phyloP scores from a whole-genome alignment of 2,329 filamentous ascomycete genomes.

The Colletotrichum sp. region DNA sequence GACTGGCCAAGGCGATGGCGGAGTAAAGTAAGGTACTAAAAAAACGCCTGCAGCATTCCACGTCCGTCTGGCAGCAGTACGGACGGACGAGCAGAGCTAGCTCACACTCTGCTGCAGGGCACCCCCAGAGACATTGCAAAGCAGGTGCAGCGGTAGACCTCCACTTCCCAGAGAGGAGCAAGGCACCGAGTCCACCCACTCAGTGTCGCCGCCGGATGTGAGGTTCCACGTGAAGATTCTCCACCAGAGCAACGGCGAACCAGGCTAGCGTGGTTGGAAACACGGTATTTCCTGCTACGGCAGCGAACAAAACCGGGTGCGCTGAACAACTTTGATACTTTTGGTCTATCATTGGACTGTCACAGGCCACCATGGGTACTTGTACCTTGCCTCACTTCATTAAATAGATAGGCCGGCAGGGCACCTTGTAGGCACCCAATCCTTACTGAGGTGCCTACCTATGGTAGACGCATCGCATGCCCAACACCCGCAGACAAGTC shows the following conservation, averaged over 20 bases:
- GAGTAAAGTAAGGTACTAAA: not conserved
- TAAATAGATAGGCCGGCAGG: not conserved
- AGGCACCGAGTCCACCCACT: not conserved
- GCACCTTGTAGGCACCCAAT: not conserved
- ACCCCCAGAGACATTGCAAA: not conserved
- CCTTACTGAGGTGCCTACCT: not conserved
- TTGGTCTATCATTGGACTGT: not conserved
- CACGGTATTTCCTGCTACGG: conserved; percentile 3
- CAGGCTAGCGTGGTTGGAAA: conserved; percentile 2
- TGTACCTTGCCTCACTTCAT: not conserved
- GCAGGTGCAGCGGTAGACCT: not conserved
- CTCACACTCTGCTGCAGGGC: not conserved
- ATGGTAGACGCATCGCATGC: not conserved
- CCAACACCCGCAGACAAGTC: not conserved
- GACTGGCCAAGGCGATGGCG: not conserved
- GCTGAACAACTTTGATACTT: not conserved
- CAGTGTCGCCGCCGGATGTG: not conserved
- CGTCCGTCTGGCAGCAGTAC: not conserved
- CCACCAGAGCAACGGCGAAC: conserved; percentile 2
- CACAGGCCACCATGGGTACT: not conserved
- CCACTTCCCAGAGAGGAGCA: not conserved
- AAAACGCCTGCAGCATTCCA: not conserved
- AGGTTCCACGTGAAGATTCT: conserved; percentile 18
- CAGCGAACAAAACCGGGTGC: not conserved
- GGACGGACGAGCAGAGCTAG: not conserved